A percentile compares a stretch with the other conserved stretches of the same genome.
Evolutionary conservation across 345 rosid species (phyloP).

Genomic region (Salix dunnii): DNA sequence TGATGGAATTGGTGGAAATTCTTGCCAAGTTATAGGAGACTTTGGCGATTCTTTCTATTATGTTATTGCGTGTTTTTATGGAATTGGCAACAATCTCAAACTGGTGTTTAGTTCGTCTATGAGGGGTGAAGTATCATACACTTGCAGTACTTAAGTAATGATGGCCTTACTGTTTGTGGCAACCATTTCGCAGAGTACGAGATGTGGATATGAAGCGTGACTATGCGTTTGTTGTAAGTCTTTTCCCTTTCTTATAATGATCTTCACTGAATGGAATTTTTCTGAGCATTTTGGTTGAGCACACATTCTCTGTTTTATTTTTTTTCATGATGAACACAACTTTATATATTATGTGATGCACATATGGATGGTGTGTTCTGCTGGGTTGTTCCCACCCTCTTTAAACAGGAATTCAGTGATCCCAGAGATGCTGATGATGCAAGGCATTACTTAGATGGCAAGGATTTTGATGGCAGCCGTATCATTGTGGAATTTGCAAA

Average conservation of each 20-base stretch:
- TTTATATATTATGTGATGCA: conserved; percentile 12
- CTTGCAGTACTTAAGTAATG: conserved; percentile 83
- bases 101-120: conserved; percentile 85
- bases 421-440: conserved; percentile 97
- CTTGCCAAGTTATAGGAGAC: conserved; percentile 37
- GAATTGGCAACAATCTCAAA: conserved; percentile 81
- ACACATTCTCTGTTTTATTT: neutral
- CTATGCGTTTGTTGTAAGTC: conserved; percentile 96
- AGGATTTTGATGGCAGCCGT: conserved; percentile 83
- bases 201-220: conserved; percentile 99
- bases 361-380: conserved; percentile 30
- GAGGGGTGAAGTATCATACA: conserved; percentile 78
- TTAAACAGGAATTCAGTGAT: conserved; percentile 84
- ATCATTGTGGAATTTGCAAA: conserved; percentile 84
- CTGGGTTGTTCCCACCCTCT: conserved; percentile 8
- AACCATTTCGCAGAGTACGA: conserved; percentile 95
- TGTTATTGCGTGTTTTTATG: conserved; percentile 68
- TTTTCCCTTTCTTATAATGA: neutral
- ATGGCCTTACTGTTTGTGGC: conserved; percentile 99
- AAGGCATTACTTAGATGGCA: conserved; percentile 69
- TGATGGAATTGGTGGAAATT: conserved; percentile 62
- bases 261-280: neutral
- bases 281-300: neutral
- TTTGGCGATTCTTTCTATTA: conserved; percentile 79
- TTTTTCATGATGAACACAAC: neutral